Evolutionary conservation across 1,139 yeast species (phyloP).

Genomic region (Hemisphaericaspora xylofermentans): DNA sequence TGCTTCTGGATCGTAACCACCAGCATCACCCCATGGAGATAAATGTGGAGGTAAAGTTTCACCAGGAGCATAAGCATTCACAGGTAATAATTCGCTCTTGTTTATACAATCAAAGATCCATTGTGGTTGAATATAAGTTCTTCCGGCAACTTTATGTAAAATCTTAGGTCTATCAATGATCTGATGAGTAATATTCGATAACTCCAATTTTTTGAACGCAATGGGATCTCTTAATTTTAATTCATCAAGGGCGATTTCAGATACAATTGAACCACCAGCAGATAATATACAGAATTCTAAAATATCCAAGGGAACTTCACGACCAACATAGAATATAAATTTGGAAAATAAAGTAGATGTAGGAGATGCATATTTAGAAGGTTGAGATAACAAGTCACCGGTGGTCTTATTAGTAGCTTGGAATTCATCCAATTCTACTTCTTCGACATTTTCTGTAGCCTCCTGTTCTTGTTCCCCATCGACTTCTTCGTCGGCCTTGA

Average conservation of each 20-base stretch:
- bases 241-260: constrained; percentile 88
- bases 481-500: constrained; percentile 47
- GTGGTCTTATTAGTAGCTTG: constrained; percentile 58
- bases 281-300: constrained; percentile 85
- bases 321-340: constrained; percentile 82
- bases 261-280: constrained; percentile 82
- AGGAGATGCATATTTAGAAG: constrained; percentile 60
- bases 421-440: constrained; percentile 65
- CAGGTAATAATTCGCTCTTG: constrained; percentile 71
- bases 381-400: constrained; percentile 82
- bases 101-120: constrained; percentile 95
- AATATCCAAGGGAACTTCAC: constrained; percentile 93
- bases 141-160: constrained; percentile 75
- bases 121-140: constrained; percentile 95
- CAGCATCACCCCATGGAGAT: constrained; percentile 98
- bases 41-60: constrained; percentile 94
- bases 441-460: constrained; percentile 44
- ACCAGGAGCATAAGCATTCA: constrained; percentile 85
- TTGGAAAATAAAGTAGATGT: constrained; percentile 65
- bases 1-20: constrained; percentile 82
- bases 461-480: constrained; percentile 39
- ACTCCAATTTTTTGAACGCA: constrained; percentile 50
- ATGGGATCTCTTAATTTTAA: constrained; percentile 44
- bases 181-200: constrained; percentile 82
- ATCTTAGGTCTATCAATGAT: constrained; percentile 90